Evolutionary conservation across 192 early-diverging fungal genomes (phyloP).

Genomic region (Entomortierella lignicola): DNA sequence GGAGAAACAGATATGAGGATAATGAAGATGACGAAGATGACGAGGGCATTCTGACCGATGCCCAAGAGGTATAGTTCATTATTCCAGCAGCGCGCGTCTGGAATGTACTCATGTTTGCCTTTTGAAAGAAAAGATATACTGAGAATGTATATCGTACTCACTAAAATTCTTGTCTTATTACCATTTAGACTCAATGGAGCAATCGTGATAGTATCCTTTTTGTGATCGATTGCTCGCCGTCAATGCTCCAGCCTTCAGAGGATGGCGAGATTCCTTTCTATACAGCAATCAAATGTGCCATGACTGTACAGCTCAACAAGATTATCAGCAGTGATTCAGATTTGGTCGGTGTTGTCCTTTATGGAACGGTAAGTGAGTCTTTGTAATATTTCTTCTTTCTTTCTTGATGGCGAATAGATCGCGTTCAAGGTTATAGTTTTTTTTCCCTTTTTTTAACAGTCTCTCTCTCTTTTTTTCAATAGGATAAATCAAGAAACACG

Average conservation of each 20-base stretch:
- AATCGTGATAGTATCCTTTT: constrained; percentile 64
- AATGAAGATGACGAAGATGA: constrained; percentile 49
- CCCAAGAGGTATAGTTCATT: constrained; percentile 38
- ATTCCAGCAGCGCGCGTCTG: neutral
- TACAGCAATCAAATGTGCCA: constrained; percentile 53
- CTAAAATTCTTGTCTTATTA: neutral
- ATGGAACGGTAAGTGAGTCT: constrained; percentile 56
- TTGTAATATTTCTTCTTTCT: neutral
- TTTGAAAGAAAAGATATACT: too few species aligned
- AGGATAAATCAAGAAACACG: constrained; percentile 63
- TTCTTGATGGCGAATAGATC: neutral
- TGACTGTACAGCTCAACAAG: constrained; percentile 55
- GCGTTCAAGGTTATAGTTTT: neutral
- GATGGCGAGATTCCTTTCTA: constrained; percentile 56
- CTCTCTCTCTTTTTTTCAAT: neutral
- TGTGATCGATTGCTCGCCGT: constrained; percentile 61
- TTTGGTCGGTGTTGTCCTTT: constrained; percentile 58
- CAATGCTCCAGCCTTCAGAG: constrained; percentile 52
- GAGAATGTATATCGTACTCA: too few species aligned
- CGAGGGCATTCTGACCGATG: constrained; percentile 49
- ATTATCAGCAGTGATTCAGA: constrained; percentile 57
- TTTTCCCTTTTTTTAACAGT: neutral
- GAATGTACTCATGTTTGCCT: too few species aligned
- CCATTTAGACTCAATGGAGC: constrained; percentile 34
- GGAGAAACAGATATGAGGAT: constrained; percentile 43